A percentile compares a stretch with the other conserved stretches of the same genome.
phyloP scores from a whole-genome alignment of 306 rosid genomes.

The Quercus suber region DNA sequence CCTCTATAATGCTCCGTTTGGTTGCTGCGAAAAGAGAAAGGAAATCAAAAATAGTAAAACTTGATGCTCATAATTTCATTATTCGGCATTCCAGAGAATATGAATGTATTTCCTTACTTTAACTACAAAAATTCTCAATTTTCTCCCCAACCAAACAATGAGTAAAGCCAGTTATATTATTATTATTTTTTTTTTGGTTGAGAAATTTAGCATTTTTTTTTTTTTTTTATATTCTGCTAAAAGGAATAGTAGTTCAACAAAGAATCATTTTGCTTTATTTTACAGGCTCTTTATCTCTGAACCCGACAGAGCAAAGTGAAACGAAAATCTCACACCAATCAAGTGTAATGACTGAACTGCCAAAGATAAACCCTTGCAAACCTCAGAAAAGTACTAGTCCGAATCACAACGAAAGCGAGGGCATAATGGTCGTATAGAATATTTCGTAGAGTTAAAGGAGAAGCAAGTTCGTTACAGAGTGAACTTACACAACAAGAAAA shows the following conservation, averaged over 20 bases:
- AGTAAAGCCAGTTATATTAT: not conserved
- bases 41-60: not conserved
- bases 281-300: not conserved
- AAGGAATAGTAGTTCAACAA: not conserved
- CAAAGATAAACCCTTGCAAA: not conserved
- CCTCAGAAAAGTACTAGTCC: not conserved
- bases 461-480: constrained; percentile 4
- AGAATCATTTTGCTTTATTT: constrained; percentile 30
- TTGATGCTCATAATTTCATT: not conserved
- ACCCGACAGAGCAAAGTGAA: not conserved
- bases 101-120: too few relatives aligned
- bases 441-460: not conserved
- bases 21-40: not conserved
- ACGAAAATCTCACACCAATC: not conserved
- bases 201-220: too few relatives aligned
- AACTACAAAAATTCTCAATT: not conserved
- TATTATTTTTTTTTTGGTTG: too few relatives aligned
- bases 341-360: not conserved
- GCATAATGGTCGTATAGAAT: not conserved
- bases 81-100: too few relatives aligned
- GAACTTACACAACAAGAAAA: constrained; percentile 22
- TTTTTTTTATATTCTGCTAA: too few relatives aligned
- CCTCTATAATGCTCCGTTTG: not conserved
- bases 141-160: constrained; percentile 18
- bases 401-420: not conserved